Conservation (phyloP, 257 asterid genomes). For the Coffea eugenioides region DNA sequence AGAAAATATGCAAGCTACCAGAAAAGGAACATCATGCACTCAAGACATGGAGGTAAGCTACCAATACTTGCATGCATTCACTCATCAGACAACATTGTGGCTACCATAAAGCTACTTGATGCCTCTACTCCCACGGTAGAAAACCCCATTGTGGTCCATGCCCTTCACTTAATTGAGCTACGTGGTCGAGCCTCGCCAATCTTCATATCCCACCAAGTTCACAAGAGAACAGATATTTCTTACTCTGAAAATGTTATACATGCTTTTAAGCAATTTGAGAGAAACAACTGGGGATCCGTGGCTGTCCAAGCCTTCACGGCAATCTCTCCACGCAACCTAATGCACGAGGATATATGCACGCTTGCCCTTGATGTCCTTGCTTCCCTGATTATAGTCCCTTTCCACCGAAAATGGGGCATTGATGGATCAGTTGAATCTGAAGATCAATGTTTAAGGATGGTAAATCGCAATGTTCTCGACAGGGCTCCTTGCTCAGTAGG, state of each 20-base stretch:
- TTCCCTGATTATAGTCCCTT: conserved; percentile 25
- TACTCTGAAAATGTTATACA: conserved; percentile 27
- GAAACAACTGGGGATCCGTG: conserved; percentile 22
- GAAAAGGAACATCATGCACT: conserved; percentile 25
- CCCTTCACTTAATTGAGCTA: conserved; percentile 31
- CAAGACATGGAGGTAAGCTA: conserved; percentile 16
- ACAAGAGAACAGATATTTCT: conserved; percentile 8
- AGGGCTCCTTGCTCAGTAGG: conserved; percentile 32
- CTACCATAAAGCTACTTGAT: conserved; percentile 19
- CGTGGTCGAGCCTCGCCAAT: conserved; percentile 24
- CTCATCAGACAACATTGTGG: conserved; percentile 20
- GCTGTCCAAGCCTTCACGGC: conserved; percentile 24
- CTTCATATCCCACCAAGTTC: conserved; percentile 32
- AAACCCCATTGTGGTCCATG: conserved; percentile 18
- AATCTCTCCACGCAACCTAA: conserved; percentile 27
- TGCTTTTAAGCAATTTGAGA: conserved; percentile 25
- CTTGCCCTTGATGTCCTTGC: conserved; percentile 27
- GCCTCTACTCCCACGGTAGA: conserved; percentile 23
- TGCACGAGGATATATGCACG: conserved; percentile 34
- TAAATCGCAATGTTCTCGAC: conserved; percentile 23
- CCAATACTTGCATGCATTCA: conserved; percentile 26
- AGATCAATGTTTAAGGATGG: conserved; percentile 20
- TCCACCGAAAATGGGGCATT: conserved; percentile 29
- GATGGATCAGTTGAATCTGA: conserved; percentile 28
- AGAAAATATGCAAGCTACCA: conserved; percentile 33